phyloP scores from a whole-genome alignment of 1,139 yeast species.

The Protomyces arabidopsidicola region DNA sequence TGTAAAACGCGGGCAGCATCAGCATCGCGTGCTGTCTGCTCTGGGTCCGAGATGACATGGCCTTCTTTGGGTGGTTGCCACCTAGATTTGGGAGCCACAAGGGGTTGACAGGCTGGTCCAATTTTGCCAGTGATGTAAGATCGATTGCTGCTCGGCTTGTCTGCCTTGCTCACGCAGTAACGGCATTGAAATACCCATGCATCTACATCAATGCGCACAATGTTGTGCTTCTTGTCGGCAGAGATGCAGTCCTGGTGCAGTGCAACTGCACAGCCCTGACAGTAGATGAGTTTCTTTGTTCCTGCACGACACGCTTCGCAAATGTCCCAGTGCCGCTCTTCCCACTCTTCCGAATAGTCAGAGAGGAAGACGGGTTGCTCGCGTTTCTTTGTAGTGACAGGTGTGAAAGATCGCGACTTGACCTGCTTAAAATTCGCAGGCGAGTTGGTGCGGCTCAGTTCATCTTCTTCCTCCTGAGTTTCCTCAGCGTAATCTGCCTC shows the following conservation, averaged over 20 bases:
- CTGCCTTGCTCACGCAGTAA: conserved; percentile 26
- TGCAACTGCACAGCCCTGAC: conserved; percentile 33
- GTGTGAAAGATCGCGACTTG: not conserved
- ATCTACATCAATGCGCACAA: conserved; percentile 22
- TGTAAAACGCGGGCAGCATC: conserved; percentile 10
- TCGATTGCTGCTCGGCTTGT: conserved; percentile 25
- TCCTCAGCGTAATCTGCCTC: not conserved
- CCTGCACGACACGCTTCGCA: conserved; percentile 28
- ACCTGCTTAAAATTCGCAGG: not conserved
- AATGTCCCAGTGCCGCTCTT: conserved; percentile 28
- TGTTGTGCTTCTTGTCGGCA: conserved; percentile 2
- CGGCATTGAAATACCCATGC: conserved; percentile 30
- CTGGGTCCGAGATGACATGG: not conserved
- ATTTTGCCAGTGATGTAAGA: conserved; percentile 27
- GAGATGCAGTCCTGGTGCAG: conserved; percentile 30
- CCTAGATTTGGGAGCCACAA: conserved; percentile 1
- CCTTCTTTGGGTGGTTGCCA: not conserved
- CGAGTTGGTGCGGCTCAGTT: not conserved
- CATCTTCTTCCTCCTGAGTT: not conserved
- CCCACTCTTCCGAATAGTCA: conserved; percentile 27
- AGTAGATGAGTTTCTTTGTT: conserved; percentile 27
- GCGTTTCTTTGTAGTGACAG: not conserved
- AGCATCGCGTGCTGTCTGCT: not conserved
- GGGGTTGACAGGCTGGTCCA: conserved; percentile 26
- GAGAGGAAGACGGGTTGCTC: conserved; percentile 3